Evolutionary conservation across 345 rosid genomes (phyloP).

Genomic region (Eucalyptus polybractea): DNA sequence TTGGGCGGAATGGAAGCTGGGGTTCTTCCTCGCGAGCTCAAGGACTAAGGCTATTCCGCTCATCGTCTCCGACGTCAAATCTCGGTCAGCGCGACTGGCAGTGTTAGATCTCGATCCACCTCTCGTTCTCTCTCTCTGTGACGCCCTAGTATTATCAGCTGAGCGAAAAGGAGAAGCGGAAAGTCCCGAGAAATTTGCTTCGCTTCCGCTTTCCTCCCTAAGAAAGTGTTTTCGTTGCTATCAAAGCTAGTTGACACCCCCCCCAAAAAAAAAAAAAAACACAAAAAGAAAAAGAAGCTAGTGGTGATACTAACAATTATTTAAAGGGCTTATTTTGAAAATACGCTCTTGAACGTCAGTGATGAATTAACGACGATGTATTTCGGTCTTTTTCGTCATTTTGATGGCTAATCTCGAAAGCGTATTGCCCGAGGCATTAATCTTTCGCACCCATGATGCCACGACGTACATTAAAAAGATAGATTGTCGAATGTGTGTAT

Average conservation of each 20-base stretch:
- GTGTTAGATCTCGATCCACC: neutral
- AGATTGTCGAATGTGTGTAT: rapidly evolving
- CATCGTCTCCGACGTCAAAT: slow-evolving; percentile 19
- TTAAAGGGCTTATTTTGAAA: neutral
- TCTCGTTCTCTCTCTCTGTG: neutral
- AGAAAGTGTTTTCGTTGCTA: neutral
- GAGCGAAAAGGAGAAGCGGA: neutral
- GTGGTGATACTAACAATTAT: neutral
- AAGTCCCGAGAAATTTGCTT: neutral
- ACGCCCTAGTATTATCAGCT: neutral
- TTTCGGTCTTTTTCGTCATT: too few relatives aligned
- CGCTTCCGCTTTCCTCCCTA: neutral
- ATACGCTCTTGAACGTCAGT: neutral
- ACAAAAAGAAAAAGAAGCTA: too few relatives aligned
- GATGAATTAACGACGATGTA: too few relatives aligned
- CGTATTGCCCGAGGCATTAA: neutral
- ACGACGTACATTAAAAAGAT: neutral
- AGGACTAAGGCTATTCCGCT: slow-evolving; percentile 69
- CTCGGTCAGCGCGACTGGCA: neutral
- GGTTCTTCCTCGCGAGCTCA: slow-evolving; percentile 72
- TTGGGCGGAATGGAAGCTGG: slow-evolving; percentile 27
- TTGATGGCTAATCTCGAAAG: neutral
- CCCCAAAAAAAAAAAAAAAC: rapidly evolving
- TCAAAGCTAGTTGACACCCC: neutral
- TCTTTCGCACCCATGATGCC: rapidly evolving